These are phyloP conservation scores for Aspergillus terreus DNA, from an alignment of 2,329 filamentous ascomycete genomes.

Conservation along the genomic window DNA sequence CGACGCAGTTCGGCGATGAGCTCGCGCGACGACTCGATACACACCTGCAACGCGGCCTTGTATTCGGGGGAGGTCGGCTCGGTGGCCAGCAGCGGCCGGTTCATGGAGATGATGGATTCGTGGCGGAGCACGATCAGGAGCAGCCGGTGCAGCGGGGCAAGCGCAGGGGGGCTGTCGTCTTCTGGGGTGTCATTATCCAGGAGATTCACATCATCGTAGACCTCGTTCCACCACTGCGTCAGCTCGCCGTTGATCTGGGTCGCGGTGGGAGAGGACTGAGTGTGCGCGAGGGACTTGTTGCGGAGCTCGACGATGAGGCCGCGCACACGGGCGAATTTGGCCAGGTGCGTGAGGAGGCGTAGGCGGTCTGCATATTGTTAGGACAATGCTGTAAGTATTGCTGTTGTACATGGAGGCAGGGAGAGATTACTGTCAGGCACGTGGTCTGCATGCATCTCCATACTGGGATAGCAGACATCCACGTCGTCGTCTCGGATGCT, in stretches of 20 bases:
- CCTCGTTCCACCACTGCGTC: slow-evolving; percentile 52
- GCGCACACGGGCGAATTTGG: slow-evolving; percentile 48
- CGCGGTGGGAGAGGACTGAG: slow-evolving; percentile 42
- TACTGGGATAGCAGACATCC: slow-evolving; percentile 54
- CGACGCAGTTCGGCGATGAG: slow-evolving; percentile 43
- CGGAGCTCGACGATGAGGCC: slow-evolving; percentile 52
- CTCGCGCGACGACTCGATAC: slow-evolving; percentile 49
- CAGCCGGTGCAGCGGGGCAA: slow-evolving; percentile 35
- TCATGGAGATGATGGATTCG: slow-evolving; percentile 50
- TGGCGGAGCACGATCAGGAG: slow-evolving; percentile 47
- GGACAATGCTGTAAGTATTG: too few species aligned
- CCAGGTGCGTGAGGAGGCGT: slow-evolving; percentile 38
- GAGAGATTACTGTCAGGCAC: not conserved
- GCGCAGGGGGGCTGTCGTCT: not conserved
- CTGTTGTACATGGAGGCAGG: not conserved
- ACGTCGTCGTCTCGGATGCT: slow-evolving; percentile 56
- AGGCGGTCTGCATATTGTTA: slow-evolving; percentile 21
- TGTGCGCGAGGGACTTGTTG: slow-evolving; percentile 49
- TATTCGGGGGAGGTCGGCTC: slow-evolving; percentile 44
- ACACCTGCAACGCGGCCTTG: slow-evolving; percentile 49
- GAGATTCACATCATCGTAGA: slow-evolving; percentile 47
- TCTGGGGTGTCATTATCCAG: slow-evolving; percentile 10
- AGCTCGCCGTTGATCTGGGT: slow-evolving; percentile 49
- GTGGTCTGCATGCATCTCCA: slow-evolving; percentile 41
- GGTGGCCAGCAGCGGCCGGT: slow-evolving; percentile 49